Percentiles rank a stretch among this genome's conserved stretches.
phyloP scores from a whole-genome alignment of 148 eudicot species.

The Nepenthes gracilis region DNA sequence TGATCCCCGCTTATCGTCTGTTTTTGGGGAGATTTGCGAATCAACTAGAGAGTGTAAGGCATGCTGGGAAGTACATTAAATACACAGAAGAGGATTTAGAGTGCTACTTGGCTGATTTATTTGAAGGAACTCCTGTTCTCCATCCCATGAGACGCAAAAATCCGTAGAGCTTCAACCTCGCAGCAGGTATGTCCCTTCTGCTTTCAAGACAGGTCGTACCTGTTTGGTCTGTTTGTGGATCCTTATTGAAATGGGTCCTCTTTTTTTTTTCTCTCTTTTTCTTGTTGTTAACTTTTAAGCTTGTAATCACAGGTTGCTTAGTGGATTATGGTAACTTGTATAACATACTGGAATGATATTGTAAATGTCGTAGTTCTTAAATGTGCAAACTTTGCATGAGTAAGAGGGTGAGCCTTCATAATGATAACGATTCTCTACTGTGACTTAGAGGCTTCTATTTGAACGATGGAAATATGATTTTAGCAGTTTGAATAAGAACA shows the following conservation, averaged over 20 bases:
- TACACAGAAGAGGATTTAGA: slow-evolving; percentile 88
- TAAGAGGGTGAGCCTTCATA: no score
- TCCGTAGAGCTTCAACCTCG: slow-evolving; percentile 22
- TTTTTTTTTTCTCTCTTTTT: slow-evolving; percentile 6
- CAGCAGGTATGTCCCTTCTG: slow-evolving; percentile 32
- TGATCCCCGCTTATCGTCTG: slow-evolving; percentile 77
- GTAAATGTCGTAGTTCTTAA: slow-evolving; percentile 41
- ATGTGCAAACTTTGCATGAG: slow-evolving; percentile 21
- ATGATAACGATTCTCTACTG: no score
- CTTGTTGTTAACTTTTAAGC: slow-evolving; percentile 17
- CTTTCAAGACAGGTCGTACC: slow-evolving; percentile 19
- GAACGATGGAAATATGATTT: no score
- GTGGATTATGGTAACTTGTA: slow-evolving; percentile 19
- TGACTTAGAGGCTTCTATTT: no score
- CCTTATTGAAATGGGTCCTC: slow-evolving; percentile 25
- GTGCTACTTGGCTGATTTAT: slow-evolving; percentile 64
- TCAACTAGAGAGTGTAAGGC: slow-evolving; percentile 62
- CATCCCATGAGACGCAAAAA: slow-evolving; percentile 75
- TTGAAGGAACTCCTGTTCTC: slow-evolving; percentile 75
- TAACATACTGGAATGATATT: slow-evolving; percentile 53
- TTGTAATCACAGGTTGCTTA: slow-evolving; percentile 26
- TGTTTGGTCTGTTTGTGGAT: slow-evolving; percentile 14
- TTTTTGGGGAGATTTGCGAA: slow-evolving; percentile 82
- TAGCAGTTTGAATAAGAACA: no score
- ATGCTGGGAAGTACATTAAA: slow-evolving; percentile 87